These are phyloP conservation scores for Roridomyces roridus DNA, from an alignment of 768 basidiomycete genomes.

Conservation along the genomic window DNA sequence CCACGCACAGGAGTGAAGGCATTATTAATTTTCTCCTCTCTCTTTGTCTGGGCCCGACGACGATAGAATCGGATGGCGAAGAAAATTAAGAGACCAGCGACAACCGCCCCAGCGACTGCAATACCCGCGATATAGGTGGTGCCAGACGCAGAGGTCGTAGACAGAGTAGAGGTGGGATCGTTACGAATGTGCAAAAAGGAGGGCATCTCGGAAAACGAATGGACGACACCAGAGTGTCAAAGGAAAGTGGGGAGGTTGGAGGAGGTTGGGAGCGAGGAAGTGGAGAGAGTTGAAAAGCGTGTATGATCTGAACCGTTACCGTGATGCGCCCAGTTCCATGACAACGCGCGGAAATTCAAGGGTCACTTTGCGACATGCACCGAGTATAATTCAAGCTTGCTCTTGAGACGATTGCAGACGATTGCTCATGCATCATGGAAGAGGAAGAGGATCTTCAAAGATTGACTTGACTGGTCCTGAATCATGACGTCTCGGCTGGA, in stretches of 20 bases:
- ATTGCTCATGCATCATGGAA: too few species aligned
- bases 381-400: too few species aligned
- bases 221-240: conserved; percentile 19
- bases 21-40: conserved; percentile 43
- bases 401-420: too few species aligned
- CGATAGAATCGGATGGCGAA: conserved; percentile 47
- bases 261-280: too few species aligned
- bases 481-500: too few species aligned
- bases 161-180: neutral
- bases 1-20: conserved; percentile 59
- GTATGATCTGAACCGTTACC: neutral
- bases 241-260: neutral
- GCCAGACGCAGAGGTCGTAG: conserved; percentile 9
- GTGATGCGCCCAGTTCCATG: neutral
- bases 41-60: conserved; percentile 42
- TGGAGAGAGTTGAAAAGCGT: too few species aligned
- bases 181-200: conserved; percentile 21
- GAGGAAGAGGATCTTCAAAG: too few species aligned
- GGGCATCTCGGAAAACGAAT: conserved; percentile 28
- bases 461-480: too few species aligned
- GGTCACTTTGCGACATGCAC: too few species aligned
- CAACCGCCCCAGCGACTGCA: conserved; percentile 48
- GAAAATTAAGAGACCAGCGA: conserved; percentile 48
- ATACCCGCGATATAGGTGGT: conserved; percentile 58
- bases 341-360: too few species aligned